Conservation (phyloP, 2,329 filamentous ascomycete genomes). For the Hypomyces rosellus region DNA sequence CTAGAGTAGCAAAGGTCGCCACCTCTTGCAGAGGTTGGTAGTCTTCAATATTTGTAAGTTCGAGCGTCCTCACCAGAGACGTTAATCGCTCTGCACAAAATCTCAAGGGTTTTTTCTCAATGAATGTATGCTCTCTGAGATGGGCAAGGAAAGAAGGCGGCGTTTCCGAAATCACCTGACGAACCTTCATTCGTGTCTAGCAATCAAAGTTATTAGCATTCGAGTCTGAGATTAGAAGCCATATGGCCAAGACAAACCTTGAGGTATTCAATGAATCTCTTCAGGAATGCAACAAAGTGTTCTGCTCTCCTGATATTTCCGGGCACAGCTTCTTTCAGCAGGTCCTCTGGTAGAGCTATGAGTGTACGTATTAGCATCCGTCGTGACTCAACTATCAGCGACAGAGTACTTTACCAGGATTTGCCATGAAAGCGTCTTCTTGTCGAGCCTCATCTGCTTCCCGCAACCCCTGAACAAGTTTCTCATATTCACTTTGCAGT, state of each 20-base stretch:
- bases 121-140: conserved; percentile 92
- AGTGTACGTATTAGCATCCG: conserved; percentile 14
- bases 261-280: conserved; percentile 94
- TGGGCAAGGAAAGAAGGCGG: conserved; percentile 90
- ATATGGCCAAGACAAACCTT: conserved; percentile 43
- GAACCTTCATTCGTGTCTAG: conserved; percentile 92
- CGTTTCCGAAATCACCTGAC: conserved; percentile 95
- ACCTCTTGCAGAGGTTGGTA: conserved; percentile 96
- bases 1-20: conserved; percentile 91
- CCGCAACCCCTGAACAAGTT: conserved; percentile 84
- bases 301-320: conserved; percentile 95
- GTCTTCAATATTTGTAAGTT: conserved; percentile 96
- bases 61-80: conserved; percentile 87
- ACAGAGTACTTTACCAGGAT: conserved; percentile 51
- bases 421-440: conserved; percentile 96
- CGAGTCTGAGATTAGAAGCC: no score
- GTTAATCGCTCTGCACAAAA: conserved; percentile 95
- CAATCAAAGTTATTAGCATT: not conserved
- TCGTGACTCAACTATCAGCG: not conserved
- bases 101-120: conserved; percentile 87
- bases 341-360: conserved; percentile 75
- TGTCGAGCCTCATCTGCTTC: conserved; percentile 84
- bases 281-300: conserved; percentile 91
- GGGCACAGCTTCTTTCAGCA: conserved; percentile 91
- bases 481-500: conserved; percentile 89